Conservation (phyloP, 2,329 filamentous ascomycete genomes). For the Trichoderma hamatum region DNA sequence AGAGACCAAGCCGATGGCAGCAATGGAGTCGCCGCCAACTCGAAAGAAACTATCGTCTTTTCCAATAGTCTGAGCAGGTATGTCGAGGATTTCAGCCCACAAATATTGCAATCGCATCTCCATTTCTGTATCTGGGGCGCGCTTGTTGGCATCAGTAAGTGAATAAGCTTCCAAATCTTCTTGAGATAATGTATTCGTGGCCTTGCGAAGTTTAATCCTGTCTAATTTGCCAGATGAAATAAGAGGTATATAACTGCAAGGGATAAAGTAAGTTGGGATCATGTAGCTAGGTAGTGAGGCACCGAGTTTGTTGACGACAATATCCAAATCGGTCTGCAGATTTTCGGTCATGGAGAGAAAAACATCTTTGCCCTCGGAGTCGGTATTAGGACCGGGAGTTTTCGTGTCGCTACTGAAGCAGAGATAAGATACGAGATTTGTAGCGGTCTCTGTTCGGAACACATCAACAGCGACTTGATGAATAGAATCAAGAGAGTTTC, state of each 20-base stretch:
- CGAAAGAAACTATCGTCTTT: conserved; percentile 27
- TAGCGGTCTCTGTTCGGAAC: not conserved
- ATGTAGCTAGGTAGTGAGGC: conserved; percentile 22
- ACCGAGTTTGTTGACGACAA: not conserved
- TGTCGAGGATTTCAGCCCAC: conserved; percentile 22
- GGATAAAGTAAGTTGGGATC: conserved; percentile 23
- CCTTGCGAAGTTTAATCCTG: conserved; percentile 5
- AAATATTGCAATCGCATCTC: conserved; percentile 22
- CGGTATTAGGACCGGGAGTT: not conserved
- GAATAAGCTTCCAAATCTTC: conserved; percentile 22
- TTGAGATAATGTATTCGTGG: not conserved
- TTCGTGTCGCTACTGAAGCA: conserved; percentile 12
- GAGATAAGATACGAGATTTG: conserved; percentile 22
- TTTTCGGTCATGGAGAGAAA: conserved; percentile 2
- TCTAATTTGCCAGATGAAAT: conserved; percentile 25
- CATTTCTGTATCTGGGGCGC: conserved; percentile 18
- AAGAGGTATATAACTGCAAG: conserved; percentile 24
- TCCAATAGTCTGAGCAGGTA: conserved; percentile 22
- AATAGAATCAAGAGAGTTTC: not conserved
- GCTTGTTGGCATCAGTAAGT: conserved; percentile 10
- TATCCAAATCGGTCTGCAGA: not conserved
- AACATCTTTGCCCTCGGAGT: not conserved
- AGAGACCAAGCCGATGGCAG: conserved; percentile 22
- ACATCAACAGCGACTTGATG: conserved; percentile 24
- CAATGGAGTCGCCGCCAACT: conserved; percentile 28